These are phyloP conservation scores for Pestalotiopsis sp. DNA, from an alignment of 2,329 filamentous ascomycete genomes.

Conservation along the genomic window DNA sequence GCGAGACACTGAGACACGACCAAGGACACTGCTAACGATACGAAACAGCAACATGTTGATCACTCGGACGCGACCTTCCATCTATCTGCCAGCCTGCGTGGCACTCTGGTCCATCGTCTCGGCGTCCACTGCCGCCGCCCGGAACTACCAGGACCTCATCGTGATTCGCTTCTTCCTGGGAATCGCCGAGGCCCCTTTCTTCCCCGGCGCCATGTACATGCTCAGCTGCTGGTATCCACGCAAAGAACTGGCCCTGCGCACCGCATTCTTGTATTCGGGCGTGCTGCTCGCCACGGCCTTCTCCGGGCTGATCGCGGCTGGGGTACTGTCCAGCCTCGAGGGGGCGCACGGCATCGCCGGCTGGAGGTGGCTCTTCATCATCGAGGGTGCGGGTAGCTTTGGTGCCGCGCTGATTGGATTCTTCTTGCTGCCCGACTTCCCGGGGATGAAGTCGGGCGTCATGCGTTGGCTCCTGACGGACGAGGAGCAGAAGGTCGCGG, in stretches of 20 bases:
- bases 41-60: background rate
- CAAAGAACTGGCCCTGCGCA: conserved; percentile 24
- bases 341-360: conserved; percentile 49
- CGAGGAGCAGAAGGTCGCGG: conserved; percentile 48
- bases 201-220: conserved; percentile 13
- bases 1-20: too few species aligned
- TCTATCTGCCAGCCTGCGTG: conserved; percentile 35
- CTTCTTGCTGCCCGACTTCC: conserved; percentile 52
- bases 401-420: conserved; percentile 63
- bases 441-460: conserved; percentile 28
- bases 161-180: conserved; percentile 31
- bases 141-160: conserved; percentile 41
- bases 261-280: conserved; percentile 39
- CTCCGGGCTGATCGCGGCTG: conserved; percentile 62
- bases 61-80: background rate
- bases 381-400: conserved; percentile 63
- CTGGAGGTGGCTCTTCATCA: conserved; percentile 55
- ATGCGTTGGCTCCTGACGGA: conserved; percentile 48
- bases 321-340: conserved; percentile 57
- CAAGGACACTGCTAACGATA: too few species aligned
- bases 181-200: conserved; percentile 17
- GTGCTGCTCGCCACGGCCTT: conserved; percentile 47
- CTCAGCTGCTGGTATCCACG: conserved; percentile 14
- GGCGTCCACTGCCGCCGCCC: conserved; percentile 40
- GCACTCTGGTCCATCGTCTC: conserved; percentile 46